Conservation (phyloP, 768 basidiomycete genomes). For the Leccinum rimulosum region DNA sequence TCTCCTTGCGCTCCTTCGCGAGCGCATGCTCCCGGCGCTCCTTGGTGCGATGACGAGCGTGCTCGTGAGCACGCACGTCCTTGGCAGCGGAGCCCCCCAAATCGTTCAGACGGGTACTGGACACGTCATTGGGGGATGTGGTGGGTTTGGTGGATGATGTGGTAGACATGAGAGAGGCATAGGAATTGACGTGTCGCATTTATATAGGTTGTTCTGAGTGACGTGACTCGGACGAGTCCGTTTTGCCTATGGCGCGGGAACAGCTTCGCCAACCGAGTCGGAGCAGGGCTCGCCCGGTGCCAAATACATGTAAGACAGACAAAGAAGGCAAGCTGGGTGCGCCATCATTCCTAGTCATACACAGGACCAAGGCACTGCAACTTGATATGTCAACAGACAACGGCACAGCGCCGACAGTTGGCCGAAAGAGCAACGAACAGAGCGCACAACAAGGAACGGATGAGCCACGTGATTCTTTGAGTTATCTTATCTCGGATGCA, state of each 20-base stretch:
- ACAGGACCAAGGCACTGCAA: slow-evolving; percentile 24
- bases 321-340: slow-evolving; percentile 6
- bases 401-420: slow-evolving; percentile 1
- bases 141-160: slow-evolving; percentile 23
- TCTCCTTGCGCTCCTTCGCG: slow-evolving; percentile 32
- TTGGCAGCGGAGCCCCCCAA: slow-evolving; percentile 13
- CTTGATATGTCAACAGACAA: slow-evolving; percentile 10
- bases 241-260: slow-evolving; percentile 24
- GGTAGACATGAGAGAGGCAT: slow-evolving; percentile 30
- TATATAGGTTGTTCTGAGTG: slow-evolving; percentile 32
- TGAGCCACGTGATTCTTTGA: slow-evolving; percentile 16
- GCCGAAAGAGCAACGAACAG: not conserved
- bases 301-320: slow-evolving; percentile 1
- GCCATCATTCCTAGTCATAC: slow-evolving; percentile 18
- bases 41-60: slow-evolving; percentile 33
- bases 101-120: slow-evolving; percentile 16
- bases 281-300: not conserved
- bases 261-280: slow-evolving; percentile 18
- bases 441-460: slow-evolving; percentile 8
- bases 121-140: slow-evolving; percentile 19
- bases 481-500: slow-evolving; percentile 22
- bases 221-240: slow-evolving; percentile 15
- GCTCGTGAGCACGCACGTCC: slow-evolving; percentile 33
- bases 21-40: slow-evolving; percentile 32
- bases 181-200: slow-evolving; percentile 10